Evolutionary conservation across 495 filamentous ascomycete species (phyloP).

Genomic region (Penicillium soppii): DNA sequence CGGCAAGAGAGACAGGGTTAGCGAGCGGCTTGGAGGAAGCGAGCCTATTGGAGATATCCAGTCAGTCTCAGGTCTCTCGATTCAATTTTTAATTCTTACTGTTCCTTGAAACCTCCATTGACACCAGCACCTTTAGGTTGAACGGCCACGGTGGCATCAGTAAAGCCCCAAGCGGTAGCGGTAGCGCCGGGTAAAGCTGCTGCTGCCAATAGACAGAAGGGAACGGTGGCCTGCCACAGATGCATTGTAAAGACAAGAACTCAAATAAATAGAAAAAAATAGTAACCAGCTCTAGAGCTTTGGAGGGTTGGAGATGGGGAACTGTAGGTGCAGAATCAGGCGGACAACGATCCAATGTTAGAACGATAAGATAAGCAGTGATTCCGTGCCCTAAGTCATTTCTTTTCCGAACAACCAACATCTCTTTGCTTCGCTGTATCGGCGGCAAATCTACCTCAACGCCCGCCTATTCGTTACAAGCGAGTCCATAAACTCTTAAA

Average conservation of each 20-base stretch:
- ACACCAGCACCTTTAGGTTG: constrained; percentile 67
- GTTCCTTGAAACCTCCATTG: constrained; percentile 65
- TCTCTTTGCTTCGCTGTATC: constrained; percentile 2
- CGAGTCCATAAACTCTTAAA: background rate
- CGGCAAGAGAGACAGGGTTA: constrained; percentile 62
- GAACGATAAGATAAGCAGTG: too few relatives aligned
- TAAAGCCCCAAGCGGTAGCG: constrained; percentile 79
- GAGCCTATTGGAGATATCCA: constrained; percentile 50
- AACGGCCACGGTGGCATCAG: constrained; percentile 79
- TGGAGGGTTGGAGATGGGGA: constrained; percentile 7
- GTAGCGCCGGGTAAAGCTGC: constrained; percentile 46
- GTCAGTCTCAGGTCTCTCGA: constrained; percentile 9
- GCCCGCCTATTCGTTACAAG: background rate
- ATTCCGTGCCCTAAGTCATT: constrained; percentile 30
- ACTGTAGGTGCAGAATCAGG: constrained; percentile 32
- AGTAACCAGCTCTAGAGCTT: constrained; percentile 7
- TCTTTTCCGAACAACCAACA: constrained; percentile 26
- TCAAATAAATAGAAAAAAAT: constrained; percentile 7
- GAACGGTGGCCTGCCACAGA: constrained; percentile 40
- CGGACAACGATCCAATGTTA: too few relatives aligned
- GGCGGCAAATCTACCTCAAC: constrained; percentile 4
- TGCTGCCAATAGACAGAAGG: constrained; percentile 40
- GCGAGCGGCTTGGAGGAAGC: constrained; percentile 60
- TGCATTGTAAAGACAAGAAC: constrained; percentile 33
- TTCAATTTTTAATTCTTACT: constrained; percentile 45